Percentiles rank a stretch among this genome's conserved stretches.
phyloP scores from a whole-genome alignment of 2,329 filamentous ascomycete genomes.

The Aureobasidium sp. region DNA sequence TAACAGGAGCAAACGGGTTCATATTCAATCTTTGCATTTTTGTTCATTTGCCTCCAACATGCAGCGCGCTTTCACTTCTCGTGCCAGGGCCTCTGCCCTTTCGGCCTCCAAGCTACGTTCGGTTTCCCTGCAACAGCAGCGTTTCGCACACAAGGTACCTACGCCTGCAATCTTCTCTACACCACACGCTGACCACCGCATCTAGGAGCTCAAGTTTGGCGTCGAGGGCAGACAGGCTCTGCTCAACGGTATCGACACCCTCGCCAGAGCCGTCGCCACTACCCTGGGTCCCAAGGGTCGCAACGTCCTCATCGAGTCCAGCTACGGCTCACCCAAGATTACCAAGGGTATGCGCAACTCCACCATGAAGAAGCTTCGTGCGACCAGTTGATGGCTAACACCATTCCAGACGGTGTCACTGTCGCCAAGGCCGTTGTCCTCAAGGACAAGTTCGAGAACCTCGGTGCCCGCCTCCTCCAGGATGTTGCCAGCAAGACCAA shows the following conservation, averaged over 20 bases:
- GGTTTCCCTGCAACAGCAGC: slow-evolving; percentile 70
- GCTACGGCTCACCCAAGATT: slow-evolving; percentile 98
- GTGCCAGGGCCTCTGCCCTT: slow-evolving; percentile 70
- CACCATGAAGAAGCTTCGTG: background rate
- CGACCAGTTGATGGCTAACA: slow-evolving; percentile 16
- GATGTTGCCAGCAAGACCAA: slow-evolving; percentile 99
- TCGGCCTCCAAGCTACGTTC: slow-evolving; percentile 48
- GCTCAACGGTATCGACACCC: slow-evolving; percentile 88
- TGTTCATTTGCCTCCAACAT: slow-evolving; percentile 41
- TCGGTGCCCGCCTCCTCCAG: slow-evolving; percentile 90
- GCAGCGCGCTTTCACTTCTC: slow-evolving; percentile 88
- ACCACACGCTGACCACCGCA: slow-evolving; percentile 16
- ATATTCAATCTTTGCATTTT: background rate
- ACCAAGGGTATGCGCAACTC: slow-evolving; percentile 72
- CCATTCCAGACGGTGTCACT: slow-evolving; percentile 41
- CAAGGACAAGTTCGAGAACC: slow-evolving; percentile 99
- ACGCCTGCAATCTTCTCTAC: slow-evolving; percentile 20
- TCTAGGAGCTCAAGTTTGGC: slow-evolving; percentile 92
- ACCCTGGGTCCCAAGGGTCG: slow-evolving; percentile 96
- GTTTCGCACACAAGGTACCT: slow-evolving; percentile 93
- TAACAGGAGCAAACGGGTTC: slow-evolving; percentile 11
- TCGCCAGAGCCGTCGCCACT: slow-evolving; percentile 90
- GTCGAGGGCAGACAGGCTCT: slow-evolving; percentile 87
- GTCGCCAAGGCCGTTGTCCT: slow-evolving; percentile 72
- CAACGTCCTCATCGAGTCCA: slow-evolving; percentile 97